Evolutionary conservation across 129 eudicot species (phyloP).

Genomic region (Escallonia herrerae): DNA sequence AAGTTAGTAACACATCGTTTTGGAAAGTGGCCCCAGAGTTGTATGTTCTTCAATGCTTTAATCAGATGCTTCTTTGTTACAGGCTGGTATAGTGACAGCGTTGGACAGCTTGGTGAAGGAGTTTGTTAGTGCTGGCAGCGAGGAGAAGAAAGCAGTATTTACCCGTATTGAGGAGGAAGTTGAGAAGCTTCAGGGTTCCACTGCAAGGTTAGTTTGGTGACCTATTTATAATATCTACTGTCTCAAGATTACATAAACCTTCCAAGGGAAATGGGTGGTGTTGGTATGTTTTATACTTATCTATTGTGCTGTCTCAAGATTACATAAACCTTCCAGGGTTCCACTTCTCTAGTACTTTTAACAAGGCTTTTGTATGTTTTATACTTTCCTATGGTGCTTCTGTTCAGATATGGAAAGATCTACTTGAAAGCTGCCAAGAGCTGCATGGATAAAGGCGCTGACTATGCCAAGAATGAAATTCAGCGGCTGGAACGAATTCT

Average conservation of each 20-base stretch:
- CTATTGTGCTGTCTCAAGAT: no score
- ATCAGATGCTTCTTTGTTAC: background rate
- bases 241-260: no score
- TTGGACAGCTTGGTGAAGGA: constrained; percentile 73
- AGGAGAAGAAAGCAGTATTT: constrained; percentile 47
- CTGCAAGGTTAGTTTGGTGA: constrained; percentile 48
- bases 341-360: background rate
- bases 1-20: constrained; percentile 30
- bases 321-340: no score
- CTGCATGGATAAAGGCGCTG: constrained; percentile 72
- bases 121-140: constrained; percentile 45
- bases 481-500: constrained; percentile 82
- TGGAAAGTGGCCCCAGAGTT: background rate
- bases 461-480: constrained; percentile 77
- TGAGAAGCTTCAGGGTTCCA: constrained; percentile 69
- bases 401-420: constrained; percentile 72
- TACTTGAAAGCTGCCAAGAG: constrained; percentile 73
- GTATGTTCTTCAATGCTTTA: background rate
- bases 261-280: no score
- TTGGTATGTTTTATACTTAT: no score
- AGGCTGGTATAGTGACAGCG: constrained; percentile 80
- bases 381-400: background rate
- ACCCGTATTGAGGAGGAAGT: constrained; percentile 64
- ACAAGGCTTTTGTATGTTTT: background rate
- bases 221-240: no score